phyloP scores from a whole-genome alignment of 768 basidiomycete genomes.

The Tylopilus balloui region DNA sequence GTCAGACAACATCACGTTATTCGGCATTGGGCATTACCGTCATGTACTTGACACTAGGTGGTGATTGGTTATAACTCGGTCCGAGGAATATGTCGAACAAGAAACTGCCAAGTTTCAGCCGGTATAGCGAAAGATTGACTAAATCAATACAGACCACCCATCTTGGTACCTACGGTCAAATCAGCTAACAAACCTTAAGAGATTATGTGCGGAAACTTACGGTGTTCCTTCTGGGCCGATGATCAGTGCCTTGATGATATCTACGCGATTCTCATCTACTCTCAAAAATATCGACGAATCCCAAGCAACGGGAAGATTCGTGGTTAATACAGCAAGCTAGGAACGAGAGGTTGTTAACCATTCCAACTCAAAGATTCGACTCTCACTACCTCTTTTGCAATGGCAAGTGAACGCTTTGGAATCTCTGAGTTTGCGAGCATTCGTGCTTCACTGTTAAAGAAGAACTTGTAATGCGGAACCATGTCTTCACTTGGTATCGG shows the following conservation, averaged over 20 bases:
- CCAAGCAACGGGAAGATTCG: constrained; percentile 92
- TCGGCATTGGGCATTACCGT: constrained; percentile 33
- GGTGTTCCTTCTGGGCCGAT: constrained; percentile 94
- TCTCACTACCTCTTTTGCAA: constrained; percentile 84
- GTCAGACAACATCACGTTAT: constrained; percentile 12
- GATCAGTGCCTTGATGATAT: constrained; percentile 87
- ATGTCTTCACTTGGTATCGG: constrained; percentile 42
- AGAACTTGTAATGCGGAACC: constrained; percentile 75
- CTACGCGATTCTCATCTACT: constrained; percentile 89
- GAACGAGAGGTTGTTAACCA: constrained; percentile 11
- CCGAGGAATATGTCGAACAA: constrained; percentile 94
- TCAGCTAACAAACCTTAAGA: constrained; percentile 1
- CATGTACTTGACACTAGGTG: constrained; percentile 72
- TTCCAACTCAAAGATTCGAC: neutral
- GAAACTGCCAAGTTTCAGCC: constrained; percentile 37
- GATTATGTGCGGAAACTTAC: constrained; percentile 41
- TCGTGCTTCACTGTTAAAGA: constrained; percentile 76
- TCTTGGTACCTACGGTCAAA: constrained; percentile 66
- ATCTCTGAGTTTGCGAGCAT: constrained; percentile 83
- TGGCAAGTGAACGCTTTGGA: constrained; percentile 87
- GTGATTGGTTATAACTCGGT: constrained; percentile 81
- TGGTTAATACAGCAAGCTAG: constrained; percentile 88
- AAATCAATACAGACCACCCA: constrained; percentile 61
- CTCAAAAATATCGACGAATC: constrained; percentile 90
- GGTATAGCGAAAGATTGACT: neutral